Base-by-base conservation (phyloP, 176 grass and related monocot species). In the Oryza meyeriana region DNA sequence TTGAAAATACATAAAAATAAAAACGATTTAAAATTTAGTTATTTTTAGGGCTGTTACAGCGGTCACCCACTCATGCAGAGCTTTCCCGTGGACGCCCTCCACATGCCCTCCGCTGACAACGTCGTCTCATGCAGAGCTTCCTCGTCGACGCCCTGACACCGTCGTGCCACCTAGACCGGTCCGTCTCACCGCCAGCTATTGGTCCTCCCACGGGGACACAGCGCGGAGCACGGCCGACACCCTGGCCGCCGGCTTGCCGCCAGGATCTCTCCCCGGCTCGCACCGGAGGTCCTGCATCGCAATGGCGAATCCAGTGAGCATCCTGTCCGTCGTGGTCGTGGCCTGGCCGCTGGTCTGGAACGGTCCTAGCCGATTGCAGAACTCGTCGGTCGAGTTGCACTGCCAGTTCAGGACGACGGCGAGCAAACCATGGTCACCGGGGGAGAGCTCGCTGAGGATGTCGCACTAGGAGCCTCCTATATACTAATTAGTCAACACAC, bases 81-180 rank as follows among this genome's bases (percentile, higher is more conserved):
- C n/a, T n/a, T n/a, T n/a, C n/a, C n/a, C n/a, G n/a, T n/a, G n/a
- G n/a, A n/a, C n/a, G n/a, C n/a, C n/a, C n/a, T n/a, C n/a, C n/a
- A n/a, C n/a, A n/a, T n/a, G n/a, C n/a, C n/a, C n/a, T n/a, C n/a
- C n/a, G n/a, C n/a, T n/a, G n/a, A n/a, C n/a, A n/a, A n/a, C n/a
- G n/a, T n/a, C n/a, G n/a, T n/a, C n/a, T 77, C 89, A 91, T 91
- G 85, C 89, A 88, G n/a, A 88, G 70, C 44, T 77, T 85, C 14
- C 89, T 81, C 3, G 40, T 45, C 0, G 89, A 88, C 30, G 81
- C 33, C 27, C 64, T 87, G 89, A 87, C 38, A 91, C 71, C 14
- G 89, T 87, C 79, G 32, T 30, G 14, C 45, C 75, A 55, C 69
- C 80, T 28, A 78, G 70, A 4, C 76, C 89, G 1, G 81, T 69